Percentiles rank a stretch among this genome's conserved stretches.
These are phyloP conservation scores for Blastocystis sp. DNA, from an alignment of 352 stramenopile species.

Conservation along the genomic window DNA sequence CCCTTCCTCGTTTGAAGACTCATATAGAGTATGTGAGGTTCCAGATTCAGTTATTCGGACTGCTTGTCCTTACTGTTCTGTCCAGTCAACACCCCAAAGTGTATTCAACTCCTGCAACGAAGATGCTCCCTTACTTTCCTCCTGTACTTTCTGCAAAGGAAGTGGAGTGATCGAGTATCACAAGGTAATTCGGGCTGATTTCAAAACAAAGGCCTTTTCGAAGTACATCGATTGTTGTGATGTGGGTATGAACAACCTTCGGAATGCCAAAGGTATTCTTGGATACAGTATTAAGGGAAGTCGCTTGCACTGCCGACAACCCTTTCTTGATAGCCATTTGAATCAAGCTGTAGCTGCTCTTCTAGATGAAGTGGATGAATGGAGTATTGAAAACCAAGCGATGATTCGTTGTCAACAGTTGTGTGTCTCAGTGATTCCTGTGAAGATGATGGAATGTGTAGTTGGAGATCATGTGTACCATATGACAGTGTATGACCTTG, in stretches of 20 bases:
- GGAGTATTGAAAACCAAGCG: neutral
- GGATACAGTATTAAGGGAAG: neutral
- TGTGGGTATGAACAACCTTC: neutral
- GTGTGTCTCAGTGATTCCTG: slow-evolving; percentile 10
- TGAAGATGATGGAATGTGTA: neutral
- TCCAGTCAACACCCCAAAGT: no score
- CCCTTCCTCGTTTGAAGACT: no score
- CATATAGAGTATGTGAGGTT: no score
- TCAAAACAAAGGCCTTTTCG: neutral
- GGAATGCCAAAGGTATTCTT: neutral
- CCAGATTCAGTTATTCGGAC: no score
- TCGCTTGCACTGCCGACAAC: neutral
- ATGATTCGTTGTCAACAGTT: neutral
- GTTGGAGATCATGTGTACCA: neutral
- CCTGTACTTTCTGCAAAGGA: neutral
- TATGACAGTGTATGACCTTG: slow-evolving; percentile 5
- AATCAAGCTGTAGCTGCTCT: neutral
- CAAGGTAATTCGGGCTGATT: neutral
- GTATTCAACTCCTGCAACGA: no score
- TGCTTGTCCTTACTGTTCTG: no score
- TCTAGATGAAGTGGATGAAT: neutral
- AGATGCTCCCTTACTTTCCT: no score
- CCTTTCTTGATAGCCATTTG: neutral
- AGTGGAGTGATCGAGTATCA: neutral
- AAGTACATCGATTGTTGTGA: neutral